Base-by-base conservation (phyloP, 208 protist genomes). In the Trypanosoma conorhini region DNA sequence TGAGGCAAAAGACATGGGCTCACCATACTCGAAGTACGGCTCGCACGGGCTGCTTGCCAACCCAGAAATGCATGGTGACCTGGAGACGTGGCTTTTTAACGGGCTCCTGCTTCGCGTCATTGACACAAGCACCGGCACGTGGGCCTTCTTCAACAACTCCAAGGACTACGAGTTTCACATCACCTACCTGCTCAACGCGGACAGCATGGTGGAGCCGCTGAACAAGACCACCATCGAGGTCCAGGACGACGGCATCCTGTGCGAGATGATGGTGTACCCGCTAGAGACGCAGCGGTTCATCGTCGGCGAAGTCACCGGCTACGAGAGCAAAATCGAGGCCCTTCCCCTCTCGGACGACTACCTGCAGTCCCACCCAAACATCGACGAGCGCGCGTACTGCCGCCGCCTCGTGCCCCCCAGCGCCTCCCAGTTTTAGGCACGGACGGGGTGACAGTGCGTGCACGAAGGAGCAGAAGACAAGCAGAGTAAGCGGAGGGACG, bases 161-260 rank as follows among this genome's bases (percentile, higher is more conserved):
- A 86, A 79, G 60, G 89, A 94, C 64, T 94, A 94, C 64, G 82
- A 94, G 62, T 94, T 94, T 66, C 89, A 88, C 61, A 80, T 94
- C 48, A 83, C 82, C 64, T 94, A 92, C 72, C 74, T 94, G 35
- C 92, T 91, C 58, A 81, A 76, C 57, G 63, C 74, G 5, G 80
- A 91, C 30, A 91, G 86, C 60, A 42, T 61, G 15, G 67, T 94
- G 5, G 56, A 74, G 12, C 52, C 84, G 0, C 70, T 90, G 3
- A 76, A 73, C 21, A 71, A 91, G 54, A 86, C 86, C 35, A 80
- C 35, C 13, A 52, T 89, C 35, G 70, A 67, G 33, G 30, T 61
- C 51, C 75, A 89, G 67, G 86, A 94, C 50, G 89, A 94, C 61
- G 89, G 89, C n/a, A 76, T 91, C 30, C 67, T 89, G 10, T 88